Conservation (phyloP, 2,329 filamentous ascomycete genomes). For the Paramyrothecium roridum region DNA sequence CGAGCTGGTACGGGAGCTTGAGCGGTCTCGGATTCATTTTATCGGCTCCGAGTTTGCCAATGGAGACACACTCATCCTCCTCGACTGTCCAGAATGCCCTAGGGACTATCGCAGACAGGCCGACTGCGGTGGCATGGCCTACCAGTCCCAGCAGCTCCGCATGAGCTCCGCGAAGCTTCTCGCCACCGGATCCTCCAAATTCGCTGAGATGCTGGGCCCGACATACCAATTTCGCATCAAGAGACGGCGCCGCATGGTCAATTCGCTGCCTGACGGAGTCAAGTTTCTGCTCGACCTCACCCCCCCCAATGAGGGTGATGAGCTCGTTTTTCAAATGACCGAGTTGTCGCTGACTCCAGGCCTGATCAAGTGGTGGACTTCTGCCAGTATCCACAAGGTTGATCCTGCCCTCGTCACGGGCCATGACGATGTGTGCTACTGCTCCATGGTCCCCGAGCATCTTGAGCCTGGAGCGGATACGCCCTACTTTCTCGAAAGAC, state of each 20-base stretch:
- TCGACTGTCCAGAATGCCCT: slow-evolving; percentile 31
- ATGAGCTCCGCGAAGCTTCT: slow-evolving; percentile 45
- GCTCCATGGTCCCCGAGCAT: slow-evolving; percentile 7
- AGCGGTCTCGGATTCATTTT: slow-evolving; percentile 22
- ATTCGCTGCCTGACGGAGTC: slow-evolving; percentile 38
- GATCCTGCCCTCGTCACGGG: slow-evolving; percentile 29
- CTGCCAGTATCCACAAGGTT: slow-evolving; percentile 27
- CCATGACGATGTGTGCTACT: slow-evolving; percentile 38
- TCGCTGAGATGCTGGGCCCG: slow-evolving; percentile 40
- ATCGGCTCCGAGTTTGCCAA: slow-evolving; percentile 19
- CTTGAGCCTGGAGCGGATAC: neutral
- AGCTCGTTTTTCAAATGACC: slow-evolving; percentile 56
- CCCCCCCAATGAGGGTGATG: slow-evolving; percentile 59
- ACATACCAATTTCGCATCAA: slow-evolving; percentile 35
- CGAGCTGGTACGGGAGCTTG: slow-evolving; percentile 12
- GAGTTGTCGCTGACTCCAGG: slow-evolving; percentile 55
- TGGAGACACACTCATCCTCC: slow-evolving; percentile 43
- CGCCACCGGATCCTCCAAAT: slow-evolving; percentile 42
- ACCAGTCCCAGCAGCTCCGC: slow-evolving; percentile 33
- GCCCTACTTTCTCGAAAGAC: too few relatives aligned
- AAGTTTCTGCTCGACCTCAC: slow-evolving; percentile 63
- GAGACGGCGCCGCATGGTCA: slow-evolving; percentile 31
- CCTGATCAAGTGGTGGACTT: slow-evolving; percentile 52
- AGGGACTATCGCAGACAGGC: slow-evolving; percentile 10
- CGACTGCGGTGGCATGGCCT: slow-evolving; percentile 32